Percentiles rank a stretch among this genome's conserved stretches.
Evolutionary conservation across 2,329 filamentous ascomycete genomes (phyloP).

Genomic region (Aspergillus fijiensis): DNA sequence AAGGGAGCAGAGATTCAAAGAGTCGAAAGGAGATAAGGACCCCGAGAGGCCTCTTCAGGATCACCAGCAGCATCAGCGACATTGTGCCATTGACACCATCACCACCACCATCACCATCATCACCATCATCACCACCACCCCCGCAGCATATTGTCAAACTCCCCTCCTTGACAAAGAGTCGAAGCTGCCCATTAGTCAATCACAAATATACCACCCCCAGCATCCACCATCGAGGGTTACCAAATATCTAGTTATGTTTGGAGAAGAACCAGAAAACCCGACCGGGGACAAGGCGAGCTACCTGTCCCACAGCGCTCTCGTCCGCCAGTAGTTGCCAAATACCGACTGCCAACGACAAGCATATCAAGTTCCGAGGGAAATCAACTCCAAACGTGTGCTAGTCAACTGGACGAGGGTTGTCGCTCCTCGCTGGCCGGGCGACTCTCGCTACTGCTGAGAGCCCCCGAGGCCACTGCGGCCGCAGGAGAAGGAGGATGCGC

Average conservation of each 20-base stretch:
- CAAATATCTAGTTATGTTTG: neutral
- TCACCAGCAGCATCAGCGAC: neutral
- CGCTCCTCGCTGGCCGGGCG: neutral
- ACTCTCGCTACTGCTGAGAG: neutral
- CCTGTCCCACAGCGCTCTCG: neutral
- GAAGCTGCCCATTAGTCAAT: neutral
- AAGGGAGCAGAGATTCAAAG: neutral
- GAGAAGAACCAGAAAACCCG: slow-evolving; percentile 2
- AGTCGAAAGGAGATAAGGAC: neutral
- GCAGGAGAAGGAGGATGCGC: slow-evolving; percentile 1
- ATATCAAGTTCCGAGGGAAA: neutral
- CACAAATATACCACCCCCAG: neutral
- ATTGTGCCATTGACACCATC: neutral
- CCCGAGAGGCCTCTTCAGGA: neutral
- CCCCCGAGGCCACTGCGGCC: neutral
- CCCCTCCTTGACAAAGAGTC: neutral
- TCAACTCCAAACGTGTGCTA: slow-evolving; percentile 10
- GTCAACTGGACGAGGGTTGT: slow-evolving; percentile 12
- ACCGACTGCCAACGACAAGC: neutral
- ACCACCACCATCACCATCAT: neutral
- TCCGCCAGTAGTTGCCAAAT: neutral
- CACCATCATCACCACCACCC: neutral
- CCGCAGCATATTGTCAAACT: neutral
- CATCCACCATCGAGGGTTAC: neutral
- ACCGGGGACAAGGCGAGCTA: too few relatives aligned